Percentiles rank a stretch among this genome's conserved stretches.
Conservation (phyloP, 768 basidiomycete genomes). For the Hypholoma sublateritium region DNA sequence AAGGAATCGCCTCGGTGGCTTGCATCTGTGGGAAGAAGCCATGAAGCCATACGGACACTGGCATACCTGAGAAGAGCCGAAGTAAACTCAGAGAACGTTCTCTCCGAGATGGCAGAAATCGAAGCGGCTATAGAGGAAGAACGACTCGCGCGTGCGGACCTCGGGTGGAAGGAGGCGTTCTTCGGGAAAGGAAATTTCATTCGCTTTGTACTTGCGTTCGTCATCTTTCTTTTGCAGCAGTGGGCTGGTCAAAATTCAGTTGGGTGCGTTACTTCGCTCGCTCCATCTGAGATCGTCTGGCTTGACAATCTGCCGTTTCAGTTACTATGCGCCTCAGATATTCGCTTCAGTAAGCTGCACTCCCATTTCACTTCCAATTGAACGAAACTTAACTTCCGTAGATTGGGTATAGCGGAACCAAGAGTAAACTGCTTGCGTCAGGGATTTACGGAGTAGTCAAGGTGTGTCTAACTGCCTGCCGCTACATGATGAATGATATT, state of each 20-base stretch:
- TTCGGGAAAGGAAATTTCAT: conserved; percentile 79
- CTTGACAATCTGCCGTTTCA: conserved; percentile 13
- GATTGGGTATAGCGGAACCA: conserved; percentile 66
- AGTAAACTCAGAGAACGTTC: conserved; percentile 40
- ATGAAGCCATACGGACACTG: conserved; percentile 58
- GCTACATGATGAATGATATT: background rate
- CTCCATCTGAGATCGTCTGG: background rate
- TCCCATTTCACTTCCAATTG: background rate
- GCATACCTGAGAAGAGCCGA: conserved; percentile 59
- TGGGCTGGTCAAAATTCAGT: conserved; percentile 87
- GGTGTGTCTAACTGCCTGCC: background rate
- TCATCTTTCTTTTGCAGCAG: conserved; percentile 79
- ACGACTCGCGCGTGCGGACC: conserved; percentile 55
- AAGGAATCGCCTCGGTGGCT: conserved; percentile 80
- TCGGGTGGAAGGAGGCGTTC: conserved; percentile 72
- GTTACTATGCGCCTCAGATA: conserved; percentile 75
- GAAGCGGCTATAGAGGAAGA: conserved; percentile 79
- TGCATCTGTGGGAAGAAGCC: conserved; percentile 59
- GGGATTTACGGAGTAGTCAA: conserved; percentile 54
- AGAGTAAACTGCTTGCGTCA: conserved; percentile 65
- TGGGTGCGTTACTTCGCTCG: conserved; percentile 28
- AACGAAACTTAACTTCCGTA: conserved; percentile 18
- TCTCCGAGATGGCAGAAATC: conserved; percentile 75
- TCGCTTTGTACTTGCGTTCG: conserved; percentile 83
- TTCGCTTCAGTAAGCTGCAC: conserved; percentile 53